Base-by-base conservation (phyloP, 768 basidiomycete genomes). In the Amanita brunnescens region DNA sequence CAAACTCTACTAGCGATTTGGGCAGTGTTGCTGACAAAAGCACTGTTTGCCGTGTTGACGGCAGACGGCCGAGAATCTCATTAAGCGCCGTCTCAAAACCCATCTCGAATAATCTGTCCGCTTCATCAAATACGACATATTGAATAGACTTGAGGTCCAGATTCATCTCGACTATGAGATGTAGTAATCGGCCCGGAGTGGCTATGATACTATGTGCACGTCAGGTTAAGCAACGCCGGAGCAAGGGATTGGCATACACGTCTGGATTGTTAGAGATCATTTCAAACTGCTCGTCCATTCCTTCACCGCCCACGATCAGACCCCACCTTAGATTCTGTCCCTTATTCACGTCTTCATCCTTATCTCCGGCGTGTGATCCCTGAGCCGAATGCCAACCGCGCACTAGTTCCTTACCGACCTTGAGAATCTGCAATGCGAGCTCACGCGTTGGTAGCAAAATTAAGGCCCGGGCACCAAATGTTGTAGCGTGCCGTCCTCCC, bases 101-200 rank as follows among this genome's bases (percentile, higher is more conserved):
- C 83, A 98, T 90, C 64, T 99, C 96, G 66, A 99, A 99, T 9
- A 99, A 80, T 30, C 96, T 86, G 66, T 99, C 96, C 0, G 96
- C 96, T 68, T 99, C 96, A 62, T 99, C 96, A 60, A 97, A 97
- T 20, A 98, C 89, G 54, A 93, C 81, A 54, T 89, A 91, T 67
- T 94, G 83, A 5, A 94, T 74, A 0, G 87, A 84, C 46, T 86
- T 81, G 23, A 99, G 73, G 62, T 95, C 91, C 44, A 96, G 71
- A 55, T 87, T 88, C 95, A 98, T 98, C 70, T 99, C 96, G 45
- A 98, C 89, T 47, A 89, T 77, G 20, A 99, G 77, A 69, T 99
- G 96, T n/a, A 99, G 80, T 30, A 99, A 74, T 56, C 96, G 92
- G 54, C 96, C 96, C 14, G 96, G 96, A 9, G 96, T 99, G 20